Percentiles rank a stretch among this genome's conserved stretches.
phyloP scores from a whole-genome alignment of 1,284 basidiomycete genomes.

The Microbotryomycetes sp. region DNA sequence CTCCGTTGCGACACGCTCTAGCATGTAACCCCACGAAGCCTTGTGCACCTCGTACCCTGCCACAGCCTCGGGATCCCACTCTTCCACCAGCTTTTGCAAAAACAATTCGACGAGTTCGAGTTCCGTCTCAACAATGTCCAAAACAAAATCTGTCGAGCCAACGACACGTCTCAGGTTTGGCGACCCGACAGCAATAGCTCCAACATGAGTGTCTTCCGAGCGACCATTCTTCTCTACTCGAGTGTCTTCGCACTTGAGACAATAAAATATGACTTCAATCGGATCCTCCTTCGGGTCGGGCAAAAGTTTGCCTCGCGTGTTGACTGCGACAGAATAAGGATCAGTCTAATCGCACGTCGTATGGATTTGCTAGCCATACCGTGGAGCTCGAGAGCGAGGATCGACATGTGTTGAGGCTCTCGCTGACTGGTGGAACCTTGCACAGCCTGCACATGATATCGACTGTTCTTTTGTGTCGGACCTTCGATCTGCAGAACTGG shows the following conservation, averaged over 20 bases:
- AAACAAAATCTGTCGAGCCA: slow-evolving; percentile 47
- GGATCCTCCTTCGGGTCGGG: slow-evolving; percentile 68
- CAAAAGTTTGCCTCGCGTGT: slow-evolving; percentile 56
- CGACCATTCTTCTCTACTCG: slow-evolving; percentile 45
- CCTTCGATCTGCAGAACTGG: slow-evolving; percentile 57
- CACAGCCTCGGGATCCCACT: slow-evolving; percentile 84
- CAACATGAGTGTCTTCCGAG: slow-evolving; percentile 47
- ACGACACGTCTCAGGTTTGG: slow-evolving; percentile 13
- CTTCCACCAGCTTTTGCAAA: slow-evolving; percentile 61
- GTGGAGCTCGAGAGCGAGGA: slow-evolving; percentile 76
- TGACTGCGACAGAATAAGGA: slow-evolving; percentile 48
- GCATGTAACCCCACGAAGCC: slow-evolving; percentile 84
- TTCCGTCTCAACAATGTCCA: slow-evolving; percentile 63
- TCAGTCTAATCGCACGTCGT: background rate
- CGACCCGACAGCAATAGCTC: slow-evolving; percentile 55
- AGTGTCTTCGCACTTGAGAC: slow-evolving; percentile 47
- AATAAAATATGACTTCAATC: slow-evolving; percentile 64
- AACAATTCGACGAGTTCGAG: slow-evolving; percentile 67
- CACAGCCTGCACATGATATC: slow-evolving; percentile 56
- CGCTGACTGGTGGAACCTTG: slow-evolving; percentile 48
- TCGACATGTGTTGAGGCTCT: slow-evolving; percentile 68
- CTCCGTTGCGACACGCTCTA: slow-evolving; percentile 53
- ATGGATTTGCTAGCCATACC: slow-evolving; percentile 48
- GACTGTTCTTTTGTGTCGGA: slow-evolving; percentile 65
- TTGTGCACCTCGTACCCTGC: slow-evolving; percentile 87